These are phyloP conservation scores for Ciborinia camelliae DNA, from an alignment of 2,329 filamentous ascomycete genomes.

Conservation along the genomic window DNA sequence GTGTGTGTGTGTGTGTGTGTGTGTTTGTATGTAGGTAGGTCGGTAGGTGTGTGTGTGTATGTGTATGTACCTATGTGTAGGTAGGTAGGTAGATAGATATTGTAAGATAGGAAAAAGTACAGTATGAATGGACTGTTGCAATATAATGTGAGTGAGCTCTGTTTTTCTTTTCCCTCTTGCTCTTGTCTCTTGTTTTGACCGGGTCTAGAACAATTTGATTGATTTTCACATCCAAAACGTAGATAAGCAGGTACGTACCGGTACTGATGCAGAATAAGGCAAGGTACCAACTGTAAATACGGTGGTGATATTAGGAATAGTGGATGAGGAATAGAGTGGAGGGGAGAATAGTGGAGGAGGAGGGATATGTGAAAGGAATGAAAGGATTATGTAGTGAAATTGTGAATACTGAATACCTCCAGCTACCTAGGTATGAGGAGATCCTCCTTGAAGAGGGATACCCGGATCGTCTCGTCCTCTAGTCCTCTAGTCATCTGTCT, in stretches of 20 bases:
- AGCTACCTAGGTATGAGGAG: too few species aligned
- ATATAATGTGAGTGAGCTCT: not conserved
- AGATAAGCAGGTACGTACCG: not conserved
- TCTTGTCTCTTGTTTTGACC: not conserved
- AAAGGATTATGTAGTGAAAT: not conserved
- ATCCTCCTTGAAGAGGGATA: not conserved
- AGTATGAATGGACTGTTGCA: not conserved
- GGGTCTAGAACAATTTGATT: constrained; percentile 1
- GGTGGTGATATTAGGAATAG: not conserved
- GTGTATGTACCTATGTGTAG: not conserved
- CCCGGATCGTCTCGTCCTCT: too few species aligned
- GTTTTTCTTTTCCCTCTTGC: not conserved
- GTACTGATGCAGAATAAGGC: constrained; percentile 3
- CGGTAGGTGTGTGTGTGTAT: not conserved
- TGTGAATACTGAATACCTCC: not conserved
- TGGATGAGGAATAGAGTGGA: not conserved
- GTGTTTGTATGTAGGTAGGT: not conserved
- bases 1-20: not conserved
- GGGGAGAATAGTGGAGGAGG: not conserved
- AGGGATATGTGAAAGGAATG: too few species aligned
- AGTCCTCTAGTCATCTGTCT: not conserved
- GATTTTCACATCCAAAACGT: constrained; percentile 1
- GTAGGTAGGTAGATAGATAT: not conserved
- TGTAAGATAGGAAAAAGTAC: not conserved
- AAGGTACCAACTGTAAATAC: constrained; percentile 15